Evolutionary conservation across 345 rosid species (phyloP).

Genomic region (Aquilaria yunnanensis): DNA sequence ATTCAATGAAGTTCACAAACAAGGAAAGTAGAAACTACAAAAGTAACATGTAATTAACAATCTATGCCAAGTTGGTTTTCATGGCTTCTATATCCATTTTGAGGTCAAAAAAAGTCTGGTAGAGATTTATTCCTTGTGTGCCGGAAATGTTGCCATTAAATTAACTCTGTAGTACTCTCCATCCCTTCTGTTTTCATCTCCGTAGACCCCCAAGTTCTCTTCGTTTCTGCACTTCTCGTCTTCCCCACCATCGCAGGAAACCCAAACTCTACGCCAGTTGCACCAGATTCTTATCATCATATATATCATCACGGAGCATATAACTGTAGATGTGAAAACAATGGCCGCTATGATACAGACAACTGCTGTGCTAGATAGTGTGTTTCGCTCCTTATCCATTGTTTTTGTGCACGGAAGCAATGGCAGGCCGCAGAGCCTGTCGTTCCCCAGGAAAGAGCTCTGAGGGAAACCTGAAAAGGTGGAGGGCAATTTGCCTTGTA

Average conservation of each 20-base stretch:
- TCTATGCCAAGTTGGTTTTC: conserved; percentile 17
- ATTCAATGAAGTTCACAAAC: not conserved
- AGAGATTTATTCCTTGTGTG: conserved; percentile 24
- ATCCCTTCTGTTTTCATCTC: conserved; percentile 30
- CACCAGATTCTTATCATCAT: conserved; percentile 65
- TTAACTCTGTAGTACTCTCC: conserved; percentile 39
- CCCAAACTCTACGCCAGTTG: conserved; percentile 44
- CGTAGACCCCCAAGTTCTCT: conserved; percentile 30
- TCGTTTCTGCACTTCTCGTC: conserved; percentile 30
- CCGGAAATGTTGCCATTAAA: conserved; percentile 26
- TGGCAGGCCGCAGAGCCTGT: conserved; percentile 56
- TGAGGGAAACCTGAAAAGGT: conserved; percentile 49
- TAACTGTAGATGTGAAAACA: conserved; percentile 46
- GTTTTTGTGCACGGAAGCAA: conserved; percentile 32
- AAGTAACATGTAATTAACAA: not conserved
- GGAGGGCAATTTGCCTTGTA: conserved; percentile 54
- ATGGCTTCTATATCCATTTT: conserved; percentile 26
- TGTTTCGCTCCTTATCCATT: conserved; percentile 16
- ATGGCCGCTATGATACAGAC: conserved; percentile 41
- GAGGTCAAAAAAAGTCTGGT: conserved; percentile 31
- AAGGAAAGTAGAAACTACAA: not conserved
- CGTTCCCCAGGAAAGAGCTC: conserved; percentile 50
- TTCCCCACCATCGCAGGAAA: conserved; percentile 23
- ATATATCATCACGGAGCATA: conserved; percentile 57
- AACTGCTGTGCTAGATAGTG: conserved; percentile 38